These are phyloP conservation scores for Phytophthora palmivora DNA, from an alignment of 352 stramenopile genomes.

Conservation along the genomic window DNA sequence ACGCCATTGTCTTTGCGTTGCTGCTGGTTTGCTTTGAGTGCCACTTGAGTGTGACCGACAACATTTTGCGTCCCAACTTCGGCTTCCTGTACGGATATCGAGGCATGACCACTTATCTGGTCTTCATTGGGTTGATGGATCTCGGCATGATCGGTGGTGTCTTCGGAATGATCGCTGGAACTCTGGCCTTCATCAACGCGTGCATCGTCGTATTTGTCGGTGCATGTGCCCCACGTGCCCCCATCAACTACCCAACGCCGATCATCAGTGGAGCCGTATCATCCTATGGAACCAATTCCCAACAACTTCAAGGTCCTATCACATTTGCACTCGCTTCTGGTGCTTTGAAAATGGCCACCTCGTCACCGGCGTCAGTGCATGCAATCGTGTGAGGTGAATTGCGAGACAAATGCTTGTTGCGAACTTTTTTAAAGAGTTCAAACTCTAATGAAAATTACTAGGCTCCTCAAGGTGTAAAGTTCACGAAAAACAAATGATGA, in stretches of 20 bases:
- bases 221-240: conserved; percentile 26
- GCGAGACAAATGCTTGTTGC: too few relatives aligned
- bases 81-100: conserved; percentile 68
- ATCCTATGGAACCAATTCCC: conserved; percentile 35
- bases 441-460: too few relatives aligned
- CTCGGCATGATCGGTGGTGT: conserved; percentile 55
- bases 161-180: conserved; percentile 47
- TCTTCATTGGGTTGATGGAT: conserved; percentile 70
- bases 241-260: conserved; percentile 23
- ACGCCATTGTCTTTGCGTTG: conserved; percentile 54
- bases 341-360: conserved; percentile 27
- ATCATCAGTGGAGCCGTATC: conserved; percentile 27
- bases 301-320: conserved; percentile 34
- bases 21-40: conserved; percentile 65
- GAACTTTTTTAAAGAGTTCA: too few relatives aligned
- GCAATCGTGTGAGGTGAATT: conserved; percentile 23
- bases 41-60: conserved; percentile 52
- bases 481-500: too few relatives aligned
- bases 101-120: conserved; percentile 54
- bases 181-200: conserved; percentile 45
- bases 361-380: conserved; percentile 22
- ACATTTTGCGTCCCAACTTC: conserved; percentile 60
- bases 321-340: conserved; percentile 31
- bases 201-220: conserved; percentile 50
- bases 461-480: too few relatives aligned